phyloP scores from a whole-genome alignment of 2,329 filamentous ascomycete genomes.

The Calonectria pseudoturangicola region DNA sequence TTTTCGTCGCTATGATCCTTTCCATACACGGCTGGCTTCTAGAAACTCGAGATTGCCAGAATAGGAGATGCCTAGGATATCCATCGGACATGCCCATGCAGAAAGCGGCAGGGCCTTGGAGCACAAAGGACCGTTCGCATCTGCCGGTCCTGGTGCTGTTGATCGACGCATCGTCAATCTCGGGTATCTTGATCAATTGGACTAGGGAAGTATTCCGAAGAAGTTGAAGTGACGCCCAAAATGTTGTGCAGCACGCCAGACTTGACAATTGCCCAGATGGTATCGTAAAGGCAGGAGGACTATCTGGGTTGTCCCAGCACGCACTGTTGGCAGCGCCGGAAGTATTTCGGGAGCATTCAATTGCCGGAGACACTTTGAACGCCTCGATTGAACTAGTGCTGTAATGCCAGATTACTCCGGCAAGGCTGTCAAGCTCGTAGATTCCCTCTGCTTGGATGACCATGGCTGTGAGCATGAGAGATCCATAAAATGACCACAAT shows the following conservation, averaged over 20 bases:
- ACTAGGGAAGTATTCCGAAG: constrained; percentile 40
- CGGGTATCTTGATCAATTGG: constrained; percentile 52
- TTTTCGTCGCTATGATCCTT: constrained; percentile 39
- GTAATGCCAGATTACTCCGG: constrained; percentile 28
- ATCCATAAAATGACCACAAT: constrained; percentile 47
- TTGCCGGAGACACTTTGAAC: constrained; percentile 1
- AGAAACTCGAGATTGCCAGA: constrained; percentile 46
- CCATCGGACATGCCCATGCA: constrained; percentile 46
- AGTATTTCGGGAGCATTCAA: neutral
- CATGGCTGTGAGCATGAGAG: constrained; percentile 36
- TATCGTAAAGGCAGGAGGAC: neutral
- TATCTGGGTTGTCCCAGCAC: neutral
- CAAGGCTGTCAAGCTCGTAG: constrained; percentile 34
- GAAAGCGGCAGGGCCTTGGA: constrained; percentile 39
- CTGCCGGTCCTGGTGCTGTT: constrained; percentile 47
- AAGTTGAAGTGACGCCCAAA: constrained; percentile 35
- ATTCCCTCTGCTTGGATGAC: constrained; percentile 34
- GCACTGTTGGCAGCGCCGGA: neutral
- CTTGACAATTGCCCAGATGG: constrained; percentile 17
- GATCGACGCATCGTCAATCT: constrained; percentile 56
- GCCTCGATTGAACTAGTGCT: constrained; percentile 23
- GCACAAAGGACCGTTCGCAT: constrained; percentile 38
- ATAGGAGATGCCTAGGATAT: constrained; percentile 42
- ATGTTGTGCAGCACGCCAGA: constrained; percentile 36
- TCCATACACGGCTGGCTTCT: constrained; percentile 44